A percentile compares a stretch with the other conserved stretches of the same genome.
Conservation (phyloP, 768 basidiomycete genomes). For the Holtermanniella nyarrowii region DNA sequence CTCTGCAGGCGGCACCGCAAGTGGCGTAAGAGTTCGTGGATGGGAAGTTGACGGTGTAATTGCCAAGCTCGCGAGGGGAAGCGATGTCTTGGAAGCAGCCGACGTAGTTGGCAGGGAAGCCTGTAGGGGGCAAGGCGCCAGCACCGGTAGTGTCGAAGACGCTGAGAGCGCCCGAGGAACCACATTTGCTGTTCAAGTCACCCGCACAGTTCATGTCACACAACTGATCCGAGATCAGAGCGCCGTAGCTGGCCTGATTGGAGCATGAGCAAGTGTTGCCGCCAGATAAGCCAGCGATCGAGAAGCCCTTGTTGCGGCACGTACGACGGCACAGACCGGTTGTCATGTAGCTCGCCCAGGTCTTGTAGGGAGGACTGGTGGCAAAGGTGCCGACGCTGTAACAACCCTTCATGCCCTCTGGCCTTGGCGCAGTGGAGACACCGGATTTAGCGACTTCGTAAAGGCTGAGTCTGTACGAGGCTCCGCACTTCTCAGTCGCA, state of each 20-base stretch:
- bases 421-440: background rate
- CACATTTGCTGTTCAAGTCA: slow-evolving; percentile 17
- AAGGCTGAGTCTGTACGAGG: slow-evolving; percentile 8
- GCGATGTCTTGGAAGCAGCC: slow-evolving; percentile 14
- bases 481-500: slow-evolving; percentile 18
- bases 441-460: slow-evolving; percentile 9
- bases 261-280: slow-evolving; percentile 29
- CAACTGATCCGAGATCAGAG: slow-evolving; percentile 1
- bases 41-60: slow-evolving; percentile 5
- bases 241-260: slow-evolving; percentile 10
- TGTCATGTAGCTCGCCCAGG: slow-evolving; percentile 11
- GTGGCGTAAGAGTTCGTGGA: slow-evolving; percentile 8
- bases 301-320: slow-evolving; percentile 19
- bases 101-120: slow-evolving; percentile 16
- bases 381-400: slow-evolving; percentile 2
- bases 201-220: slow-evolving; percentile 14
- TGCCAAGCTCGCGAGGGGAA: slow-evolving; percentile 5
- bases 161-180: slow-evolving; percentile 10
- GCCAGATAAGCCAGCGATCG: slow-evolving; percentile 14
- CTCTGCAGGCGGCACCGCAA: slow-evolving; percentile 16
- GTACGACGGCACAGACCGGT: slow-evolving; percentile 26
- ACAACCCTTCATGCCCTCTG: slow-evolving; percentile 8
- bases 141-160: slow-evolving; percentile 21
- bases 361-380: slow-evolving; percentile 1
- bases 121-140: slow-evolving; percentile 3